These are phyloP conservation scores for Entamoeba histolytica DNA, from an alignment of 208 protist species.

Conservation along the genomic window DNA sequence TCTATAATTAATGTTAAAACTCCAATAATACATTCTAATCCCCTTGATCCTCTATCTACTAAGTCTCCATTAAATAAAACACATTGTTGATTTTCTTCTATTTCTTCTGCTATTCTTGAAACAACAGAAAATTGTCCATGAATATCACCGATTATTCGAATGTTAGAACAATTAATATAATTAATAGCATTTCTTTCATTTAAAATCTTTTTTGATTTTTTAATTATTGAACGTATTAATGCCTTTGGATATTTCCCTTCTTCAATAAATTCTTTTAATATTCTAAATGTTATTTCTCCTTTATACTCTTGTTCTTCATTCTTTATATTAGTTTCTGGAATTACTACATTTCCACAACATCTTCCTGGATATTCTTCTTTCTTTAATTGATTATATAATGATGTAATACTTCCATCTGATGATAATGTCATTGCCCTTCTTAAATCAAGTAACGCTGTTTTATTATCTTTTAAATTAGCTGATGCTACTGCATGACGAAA, in stretches of 20 bases:
- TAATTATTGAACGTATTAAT: not conserved
- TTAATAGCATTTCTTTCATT: not conserved
- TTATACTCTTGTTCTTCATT: not conserved
- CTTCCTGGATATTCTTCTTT: not conserved
- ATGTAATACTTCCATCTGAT: not conserved
- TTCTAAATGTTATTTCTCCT: not conserved
- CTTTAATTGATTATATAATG: not conserved
- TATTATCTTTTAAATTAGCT: not conserved
- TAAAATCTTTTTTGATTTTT: not conserved
- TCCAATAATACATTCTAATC: conserved; percentile 8
- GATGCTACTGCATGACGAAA: not conserved
- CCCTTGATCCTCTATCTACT: conserved; percentile 21
- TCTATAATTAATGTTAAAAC: conserved; percentile 15
- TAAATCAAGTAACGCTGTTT: not conserved
- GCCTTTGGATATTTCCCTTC: not conserved
- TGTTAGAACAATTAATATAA: not conserved
- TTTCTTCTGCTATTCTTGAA: not conserved
- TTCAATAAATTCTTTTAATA: not conserved
- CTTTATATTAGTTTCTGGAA: not conserved
- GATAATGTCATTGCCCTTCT: not conserved
- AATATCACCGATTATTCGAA: conserved; percentile 8
- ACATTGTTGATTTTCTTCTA: not conserved
- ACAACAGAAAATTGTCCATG: conserved; percentile 26
- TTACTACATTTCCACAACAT: not conserved
- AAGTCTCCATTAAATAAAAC: conserved; percentile 30